Conservation (phyloP, 768 basidiomycete genomes). For the Pulveroboletus frians region DNA sequence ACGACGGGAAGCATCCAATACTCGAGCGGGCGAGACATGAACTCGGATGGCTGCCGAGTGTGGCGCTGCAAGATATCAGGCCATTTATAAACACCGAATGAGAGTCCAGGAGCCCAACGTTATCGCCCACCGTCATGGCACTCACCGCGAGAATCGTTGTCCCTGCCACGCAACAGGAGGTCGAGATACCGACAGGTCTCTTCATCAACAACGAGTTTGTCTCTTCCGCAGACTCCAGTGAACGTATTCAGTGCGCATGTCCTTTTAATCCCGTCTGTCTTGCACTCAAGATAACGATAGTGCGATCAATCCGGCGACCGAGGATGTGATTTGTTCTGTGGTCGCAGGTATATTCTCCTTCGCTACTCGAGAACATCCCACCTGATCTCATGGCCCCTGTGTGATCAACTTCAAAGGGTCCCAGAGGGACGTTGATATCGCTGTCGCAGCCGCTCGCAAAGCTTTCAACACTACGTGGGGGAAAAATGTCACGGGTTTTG, state of each 20-base stretch:
- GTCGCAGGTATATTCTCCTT: slow-evolving; percentile 44
- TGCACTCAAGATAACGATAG: slow-evolving; percentile 34
- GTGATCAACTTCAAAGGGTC: slow-evolving; percentile 42
- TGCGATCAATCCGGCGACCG: slow-evolving; percentile 78
- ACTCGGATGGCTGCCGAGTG: slow-evolving; percentile 2
- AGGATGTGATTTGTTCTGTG: slow-evolving; percentile 65
- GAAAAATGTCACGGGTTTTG: slow-evolving; percentile 77
- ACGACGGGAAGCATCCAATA: neutral
- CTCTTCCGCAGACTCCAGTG: slow-evolving; percentile 61
- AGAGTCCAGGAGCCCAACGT: neutral
- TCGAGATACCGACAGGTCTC: slow-evolving; percentile 72
- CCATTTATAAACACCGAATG: slow-evolving; percentile 9
- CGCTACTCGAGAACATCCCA: neutral
- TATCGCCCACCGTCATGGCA: slow-evolving; percentile 39
- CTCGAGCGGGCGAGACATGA: neutral
- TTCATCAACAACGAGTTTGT: slow-evolving; percentile 93
- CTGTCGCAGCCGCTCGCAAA: slow-evolving; percentile 75
- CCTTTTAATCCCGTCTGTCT: slow-evolving; percentile 4
- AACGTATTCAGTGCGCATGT: slow-evolving; percentile 53
- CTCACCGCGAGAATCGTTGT: slow-evolving; percentile 38
- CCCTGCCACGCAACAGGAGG: slow-evolving; percentile 40
- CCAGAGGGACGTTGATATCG: slow-evolving; percentile 72
- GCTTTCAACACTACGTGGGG: slow-evolving; percentile 89
- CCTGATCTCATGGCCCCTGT: slow-evolving; percentile 1
- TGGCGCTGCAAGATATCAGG: slow-evolving; percentile 7